Evolutionary conservation across 352 stramenopile genomes (phyloP), one percentile per base, ranked within the genome.

Genomic region (Globisporangium cederbergense): DNA sequence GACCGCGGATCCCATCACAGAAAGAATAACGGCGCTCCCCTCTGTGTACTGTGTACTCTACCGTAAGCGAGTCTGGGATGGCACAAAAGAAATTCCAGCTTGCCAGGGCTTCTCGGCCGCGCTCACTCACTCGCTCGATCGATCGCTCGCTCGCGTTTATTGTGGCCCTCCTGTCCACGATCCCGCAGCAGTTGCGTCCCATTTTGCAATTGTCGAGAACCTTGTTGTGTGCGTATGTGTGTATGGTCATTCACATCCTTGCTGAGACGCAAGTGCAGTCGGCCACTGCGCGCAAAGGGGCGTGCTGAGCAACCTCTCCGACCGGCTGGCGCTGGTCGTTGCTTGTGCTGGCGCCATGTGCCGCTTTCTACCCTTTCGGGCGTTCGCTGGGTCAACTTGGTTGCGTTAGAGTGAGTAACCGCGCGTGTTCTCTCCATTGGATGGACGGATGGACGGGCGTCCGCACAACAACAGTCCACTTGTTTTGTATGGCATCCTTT

Each of bases 21-120:
- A 38, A 56, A 42, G 50, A 36, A 56, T 18, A 58, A 43, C 30
- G 3, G 51, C 28, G 7, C 28, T 16, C 34, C 6, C 16, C 2
- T 40, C 25, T 28, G 34, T 40, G 34, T 40, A 40, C 34, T 42
- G 32, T 36, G 32, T 36, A 36, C 32, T 9, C 16, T 49, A 47
- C 53, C 7, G 34, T 59, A 61, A 20, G 38, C 11, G 25, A n/a
- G 4, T 3, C 2, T 2, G 22, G 49, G 59, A 58, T 65, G 60
- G 25, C 60, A 65, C 60, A 65, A 65, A 65, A 59, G 60, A 65
- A 65, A 65, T 65, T 65, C 56, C 16, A 25, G 22, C 56, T 18
- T 9, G 25, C 54, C 20, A 1, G 32, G 1, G 32, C 32, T 9
- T 36, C 7, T 36, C 32, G 32, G 32, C 4, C 32, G 32, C 32